A percentile compares a stretch with the other conserved stretches of the same genome.
Evolutionary conservation across 495 filamentous ascomycete species (phyloP).

Genomic region (Tuber borchii): DNA sequence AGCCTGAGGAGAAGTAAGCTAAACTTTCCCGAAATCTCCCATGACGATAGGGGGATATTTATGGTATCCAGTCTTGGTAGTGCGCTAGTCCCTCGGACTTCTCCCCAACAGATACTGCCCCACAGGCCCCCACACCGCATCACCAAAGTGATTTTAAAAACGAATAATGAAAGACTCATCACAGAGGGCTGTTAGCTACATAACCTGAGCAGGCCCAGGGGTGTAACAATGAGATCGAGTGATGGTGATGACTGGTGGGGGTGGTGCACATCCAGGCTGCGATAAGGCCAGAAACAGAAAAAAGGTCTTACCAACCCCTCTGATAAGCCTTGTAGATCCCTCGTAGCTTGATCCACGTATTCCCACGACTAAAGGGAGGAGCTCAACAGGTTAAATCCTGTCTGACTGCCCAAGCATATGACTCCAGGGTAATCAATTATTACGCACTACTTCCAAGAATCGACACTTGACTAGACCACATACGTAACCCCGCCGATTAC

Average conservation of each 20-base stretch:
- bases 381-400: neutral
- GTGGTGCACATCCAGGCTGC: neutral
- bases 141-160: neutral
- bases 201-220: neutral
- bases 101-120: neutral
- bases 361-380: neutral
- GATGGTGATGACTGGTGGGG: constrained; percentile 2
- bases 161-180: neutral
- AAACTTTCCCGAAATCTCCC: neutral
- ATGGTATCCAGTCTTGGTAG: neutral
- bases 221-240: neutral
- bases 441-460: neutral
- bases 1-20: neutral
- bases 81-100: neutral
- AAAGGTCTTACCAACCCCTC: neutral
- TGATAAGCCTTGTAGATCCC: constrained; percentile 1
- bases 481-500: neutral
- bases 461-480: neutral
- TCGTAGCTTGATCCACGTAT: neutral
- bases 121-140: neutral
- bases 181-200: neutral
- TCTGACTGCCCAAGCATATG: neutral
- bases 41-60: neutral
- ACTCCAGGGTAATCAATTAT: neutral
- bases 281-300: neutral